Percentiles rank a stretch among this genome's conserved stretches.
Conservation (phyloP, 441 rosid species). For the Pelargonium myrrhifolium region DNA sequence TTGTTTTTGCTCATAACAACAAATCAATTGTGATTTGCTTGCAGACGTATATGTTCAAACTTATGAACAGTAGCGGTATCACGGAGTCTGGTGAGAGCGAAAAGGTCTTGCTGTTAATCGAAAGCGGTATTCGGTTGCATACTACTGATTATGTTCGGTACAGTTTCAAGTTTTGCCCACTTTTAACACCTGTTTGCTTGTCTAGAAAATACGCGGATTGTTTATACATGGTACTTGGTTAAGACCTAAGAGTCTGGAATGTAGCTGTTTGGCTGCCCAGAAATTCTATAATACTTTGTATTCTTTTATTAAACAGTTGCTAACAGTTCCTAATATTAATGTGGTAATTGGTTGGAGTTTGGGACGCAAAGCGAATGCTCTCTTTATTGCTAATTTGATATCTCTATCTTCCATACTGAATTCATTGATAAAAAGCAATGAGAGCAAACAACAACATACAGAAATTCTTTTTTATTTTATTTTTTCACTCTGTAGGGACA, state of each 20-base stretch:
- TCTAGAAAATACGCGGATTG: neutral
- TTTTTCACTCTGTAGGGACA: constrained; percentile 49
- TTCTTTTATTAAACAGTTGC: neutral
- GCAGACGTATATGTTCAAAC: constrained; percentile 90
- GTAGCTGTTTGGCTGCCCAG: neutral
- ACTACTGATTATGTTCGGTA: constrained; percentile 85
- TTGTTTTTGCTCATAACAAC: neutral
- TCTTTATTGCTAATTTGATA: neutral
- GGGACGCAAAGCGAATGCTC: neutral
- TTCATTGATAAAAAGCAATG: neutral
- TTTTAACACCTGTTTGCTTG: neutral
- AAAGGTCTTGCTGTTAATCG: constrained; percentile 83
- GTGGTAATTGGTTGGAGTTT: neutral
- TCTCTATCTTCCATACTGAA: neutral
- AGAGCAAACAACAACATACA: neutral
- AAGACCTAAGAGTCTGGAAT: neutral
- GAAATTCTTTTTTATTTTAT: neutral
- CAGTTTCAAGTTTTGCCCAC: neutral
- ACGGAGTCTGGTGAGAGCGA: constrained; percentile 98
- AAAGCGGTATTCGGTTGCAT: constrained; percentile 88
- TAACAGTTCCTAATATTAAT: neutral
- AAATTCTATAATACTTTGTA: neutral
- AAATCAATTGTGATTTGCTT: neutral
- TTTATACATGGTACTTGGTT: neutral
- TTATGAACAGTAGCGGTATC: constrained; percentile 89